Evolutionary conservation across 2,329 filamentous ascomycete species (phyloP), one percentile per base, ranked within the genome.

Genomic region (Talaromyces sp.): DNA sequence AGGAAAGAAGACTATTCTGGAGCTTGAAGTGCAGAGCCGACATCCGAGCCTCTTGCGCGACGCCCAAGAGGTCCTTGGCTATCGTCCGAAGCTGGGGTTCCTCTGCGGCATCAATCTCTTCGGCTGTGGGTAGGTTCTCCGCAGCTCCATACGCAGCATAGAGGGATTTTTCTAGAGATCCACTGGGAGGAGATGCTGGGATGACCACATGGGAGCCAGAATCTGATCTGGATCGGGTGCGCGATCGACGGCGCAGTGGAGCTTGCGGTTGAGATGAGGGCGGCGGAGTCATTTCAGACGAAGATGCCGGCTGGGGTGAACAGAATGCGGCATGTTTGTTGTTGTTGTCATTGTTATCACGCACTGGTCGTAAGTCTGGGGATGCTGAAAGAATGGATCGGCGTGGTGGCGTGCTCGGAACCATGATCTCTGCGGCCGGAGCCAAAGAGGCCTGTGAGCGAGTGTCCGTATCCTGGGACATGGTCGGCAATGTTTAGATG

Each of bases 21-120:
- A 97, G 80, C 76, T 94, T 95, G 78, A 94, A 89, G 72, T 97
- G 92, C 32, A 92, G 90, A 17, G 89, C 88, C 61, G 92, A 89
- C 79, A 92, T 92, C 69, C 94, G 90, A 59, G 85, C 82, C 65
- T 89, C 86, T 63, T 83, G 80, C n/a, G 86, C 72, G 17, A 82
- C 78, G 11, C 75, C 73, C 27, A 83, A 77, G 12, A 88, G 75
- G 24, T 79, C 78, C 73, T 79, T 76, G 35, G 84, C 79, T 68
- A 85, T 84, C 51, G 71, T 72, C 26, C 83, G 80, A 54, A 87
- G 74, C 63, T 83, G 79, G 3, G 81, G 74, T 17, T 80, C 72
- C 19, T 79, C 76, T 12, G 83, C 83, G 65, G 72, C 74, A 57
- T 78, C 78, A 64, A 87, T 79, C 54, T 85, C 79, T 27, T 82